Conservation (phyloP, 2,329 filamentous ascomycete genomes). For the Neofusicoccum parvum region DNA sequence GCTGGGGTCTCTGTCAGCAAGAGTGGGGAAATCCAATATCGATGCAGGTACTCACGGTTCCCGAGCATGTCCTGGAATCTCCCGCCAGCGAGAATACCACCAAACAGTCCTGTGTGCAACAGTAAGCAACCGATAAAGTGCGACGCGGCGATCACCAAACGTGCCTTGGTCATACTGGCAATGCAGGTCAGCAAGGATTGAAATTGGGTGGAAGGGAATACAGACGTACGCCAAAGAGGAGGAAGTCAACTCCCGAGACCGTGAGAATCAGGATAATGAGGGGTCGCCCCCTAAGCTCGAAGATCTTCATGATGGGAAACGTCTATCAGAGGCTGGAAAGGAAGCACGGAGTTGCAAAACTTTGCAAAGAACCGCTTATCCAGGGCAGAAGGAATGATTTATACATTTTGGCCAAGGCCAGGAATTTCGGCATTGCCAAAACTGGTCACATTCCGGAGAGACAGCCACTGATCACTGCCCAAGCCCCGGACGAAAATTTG, state of each 20-base stretch:
- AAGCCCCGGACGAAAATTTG: neutral
- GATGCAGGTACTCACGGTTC: slow-evolving; percentile 15
- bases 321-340: neutral
- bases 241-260: neutral
- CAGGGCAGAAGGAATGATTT: neutral
- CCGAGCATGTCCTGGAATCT: slow-evolving; percentile 33
- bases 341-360: neutral
- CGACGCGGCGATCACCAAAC: neutral
- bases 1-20: slow-evolving; percentile 29
- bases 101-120: slow-evolving; percentile 27
- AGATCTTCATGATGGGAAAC: neutral
- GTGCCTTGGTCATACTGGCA: slow-evolving; percentile 5
- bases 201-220: too few relatives aligned
- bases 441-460: neutral
- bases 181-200: neutral
- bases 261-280: neutral
- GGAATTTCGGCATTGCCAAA: neutral
- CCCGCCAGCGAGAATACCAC: slow-evolving; percentile 31
- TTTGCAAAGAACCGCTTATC: neutral
- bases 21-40: neutral
- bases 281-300: slow-evolving; percentile 6
- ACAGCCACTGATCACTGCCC: neutral
- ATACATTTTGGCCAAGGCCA: neutral
- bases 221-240: slow-evolving; percentile 1
- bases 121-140: neutral